Evolutionary conservation across 805 yeast genomes (phyloP).

Genomic region (Saturnispora kantuleensis): DNA sequence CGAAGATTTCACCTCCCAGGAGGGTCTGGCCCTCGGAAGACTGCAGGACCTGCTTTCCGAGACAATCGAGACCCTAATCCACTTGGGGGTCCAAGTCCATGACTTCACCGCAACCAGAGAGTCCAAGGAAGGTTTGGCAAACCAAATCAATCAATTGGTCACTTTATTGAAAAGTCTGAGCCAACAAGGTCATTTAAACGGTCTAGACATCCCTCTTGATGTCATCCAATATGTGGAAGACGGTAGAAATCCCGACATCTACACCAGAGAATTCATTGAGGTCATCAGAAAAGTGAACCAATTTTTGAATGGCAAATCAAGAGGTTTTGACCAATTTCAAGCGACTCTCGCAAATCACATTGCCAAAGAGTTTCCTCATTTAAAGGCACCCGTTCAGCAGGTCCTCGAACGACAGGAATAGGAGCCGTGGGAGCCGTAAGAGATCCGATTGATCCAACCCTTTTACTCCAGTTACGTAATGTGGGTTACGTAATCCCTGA

Average conservation of each 20-base stretch:
- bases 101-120: conserved; percentile 87
- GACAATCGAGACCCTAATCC: conserved; percentile 71
- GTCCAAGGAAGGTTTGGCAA: conserved; percentile 50
- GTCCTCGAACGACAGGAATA: conserved; percentile 22
- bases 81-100: conserved; percentile 84
- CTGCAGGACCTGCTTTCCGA: conserved; percentile 35
- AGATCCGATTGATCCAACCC: no score
- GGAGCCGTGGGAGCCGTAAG: no score
- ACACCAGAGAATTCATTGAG: conserved; percentile 93
- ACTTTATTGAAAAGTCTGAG: conserved; percentile 29
- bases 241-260: conserved; percentile 94
- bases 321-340: conserved; percentile 45
- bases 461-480: no score
- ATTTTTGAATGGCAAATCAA: conserved; percentile 73
- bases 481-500: background rate
- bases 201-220: conserved; percentile 61
- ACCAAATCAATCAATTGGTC: conserved; percentile 34
- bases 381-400: conserved; percentile 46
- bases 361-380: conserved; percentile 68
- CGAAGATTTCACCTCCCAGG: conserved; percentile 2
- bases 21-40: conserved; percentile 17
- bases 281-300: conserved; percentile 87
- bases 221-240: conserved; percentile 89
- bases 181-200: conserved; percentile 25
- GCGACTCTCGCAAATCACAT: conserved; percentile 62